A percentile compares a stretch with the other conserved stretches of the same genome.
These are phyloP conservation scores for Mycena amicta DNA, from an alignment of 768 basidiomycete species.

Conservation along the genomic window DNA sequence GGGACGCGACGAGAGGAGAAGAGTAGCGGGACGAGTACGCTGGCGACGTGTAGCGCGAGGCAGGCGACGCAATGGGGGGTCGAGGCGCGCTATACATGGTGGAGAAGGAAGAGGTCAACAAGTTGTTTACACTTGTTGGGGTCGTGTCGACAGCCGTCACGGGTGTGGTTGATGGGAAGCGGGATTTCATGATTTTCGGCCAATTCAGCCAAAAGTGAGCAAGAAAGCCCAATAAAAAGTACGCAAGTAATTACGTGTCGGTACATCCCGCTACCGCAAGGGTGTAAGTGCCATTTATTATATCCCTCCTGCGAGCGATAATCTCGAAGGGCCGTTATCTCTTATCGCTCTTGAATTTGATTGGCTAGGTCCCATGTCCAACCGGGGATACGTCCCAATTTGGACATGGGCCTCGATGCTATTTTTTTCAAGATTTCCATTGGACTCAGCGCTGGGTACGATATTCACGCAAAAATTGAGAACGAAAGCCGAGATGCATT, in stretches of 20 bases:
- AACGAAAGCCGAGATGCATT: too few species aligned
- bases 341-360: too few species aligned
- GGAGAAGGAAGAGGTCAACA: neutral
- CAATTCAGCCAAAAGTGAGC: neutral
- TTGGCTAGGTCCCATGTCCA: too few species aligned
- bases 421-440: too few species aligned
- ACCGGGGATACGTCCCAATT: too few species aligned
- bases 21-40: slow-evolving; percentile 17
- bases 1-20: slow-evolving; percentile 10
- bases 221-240: neutral
- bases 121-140: neutral
- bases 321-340: too few species aligned
- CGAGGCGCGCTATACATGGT: slow-evolving; percentile 17
- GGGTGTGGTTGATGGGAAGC: neutral
- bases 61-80: slow-evolving; percentile 17
- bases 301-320: too few species aligned
- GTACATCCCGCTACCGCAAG: too few species aligned
- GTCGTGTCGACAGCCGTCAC: neutral
- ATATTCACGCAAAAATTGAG: too few species aligned
- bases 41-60: slow-evolving; percentile 16
- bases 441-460: too few species aligned
- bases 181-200: neutral
- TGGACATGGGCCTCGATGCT: too few species aligned
- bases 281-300: too few species aligned
- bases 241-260: neutral